Evolutionary conservation across 2,329 filamentous ascomycete genomes (phyloP).

Genomic region (Thielaviopsis populi): DNA sequence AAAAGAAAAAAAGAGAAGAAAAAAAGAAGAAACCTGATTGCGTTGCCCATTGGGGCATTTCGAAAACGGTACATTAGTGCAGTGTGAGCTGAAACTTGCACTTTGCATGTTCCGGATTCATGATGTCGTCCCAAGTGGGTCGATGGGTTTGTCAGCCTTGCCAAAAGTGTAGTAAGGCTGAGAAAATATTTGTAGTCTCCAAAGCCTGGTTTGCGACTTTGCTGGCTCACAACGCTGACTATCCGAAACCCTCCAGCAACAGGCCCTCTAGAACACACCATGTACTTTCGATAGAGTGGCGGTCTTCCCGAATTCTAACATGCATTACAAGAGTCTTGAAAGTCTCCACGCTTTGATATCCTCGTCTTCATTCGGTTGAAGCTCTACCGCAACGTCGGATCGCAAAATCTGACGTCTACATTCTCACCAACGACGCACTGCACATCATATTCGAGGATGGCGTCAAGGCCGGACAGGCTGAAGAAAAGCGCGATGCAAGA

Average conservation of each 20-base stretch:
- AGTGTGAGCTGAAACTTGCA: background rate
- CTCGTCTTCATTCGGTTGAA: background rate
- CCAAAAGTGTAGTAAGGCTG: background rate
- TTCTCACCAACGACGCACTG: background rate
- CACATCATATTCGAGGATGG: background rate
- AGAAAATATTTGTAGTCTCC: background rate
- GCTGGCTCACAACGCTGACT: no score
- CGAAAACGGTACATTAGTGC: no score
- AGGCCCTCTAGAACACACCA: background rate
- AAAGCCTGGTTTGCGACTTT: background rate
- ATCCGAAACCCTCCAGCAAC: background rate
- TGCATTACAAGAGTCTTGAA: background rate
- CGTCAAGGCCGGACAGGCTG: background rate
- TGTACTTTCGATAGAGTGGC: background rate
- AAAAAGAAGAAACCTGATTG: no score
- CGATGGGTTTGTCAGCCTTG: slow-evolving; percentile 4
- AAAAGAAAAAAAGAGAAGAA: no score
- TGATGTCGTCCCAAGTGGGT: background rate
- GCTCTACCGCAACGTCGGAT: background rate
- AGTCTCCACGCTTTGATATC: background rate
- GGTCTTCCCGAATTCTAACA: background rate
- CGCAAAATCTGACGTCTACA: background rate
- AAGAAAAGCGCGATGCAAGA: background rate
- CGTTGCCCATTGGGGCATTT: no score
- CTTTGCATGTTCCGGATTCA: background rate